Percentiles rank a stretch among this genome's conserved stretches.
These are phyloP conservation scores for Eimeria acervulina DNA, from an alignment of 169 alveolate genomes.

Conservation along the genomic window DNA sequence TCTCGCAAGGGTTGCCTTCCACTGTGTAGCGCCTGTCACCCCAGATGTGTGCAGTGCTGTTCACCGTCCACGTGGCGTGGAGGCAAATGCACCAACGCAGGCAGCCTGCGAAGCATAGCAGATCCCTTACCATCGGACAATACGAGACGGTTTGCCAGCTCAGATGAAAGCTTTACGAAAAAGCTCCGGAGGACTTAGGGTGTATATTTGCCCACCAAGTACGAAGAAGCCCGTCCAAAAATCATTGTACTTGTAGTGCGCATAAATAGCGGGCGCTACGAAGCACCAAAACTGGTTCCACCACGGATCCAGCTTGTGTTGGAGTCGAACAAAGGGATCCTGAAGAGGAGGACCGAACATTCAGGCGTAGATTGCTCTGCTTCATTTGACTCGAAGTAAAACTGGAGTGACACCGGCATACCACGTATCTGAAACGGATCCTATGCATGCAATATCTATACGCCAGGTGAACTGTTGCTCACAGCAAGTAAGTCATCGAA, in stretches of 20 bases:
- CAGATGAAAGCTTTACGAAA: background rate
- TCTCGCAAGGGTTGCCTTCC: slow-evolving; percentile 83
- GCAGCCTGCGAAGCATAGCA: slow-evolving; percentile 84
- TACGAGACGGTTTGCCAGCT: background rate
- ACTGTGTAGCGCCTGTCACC: slow-evolving; percentile 89
- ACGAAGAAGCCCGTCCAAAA: slow-evolving; percentile 90
- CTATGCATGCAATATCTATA: background rate
- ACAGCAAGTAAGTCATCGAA: slow-evolving; percentile 83
- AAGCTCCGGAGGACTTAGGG: background rate
- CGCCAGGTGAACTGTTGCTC: background rate
- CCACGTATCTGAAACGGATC: background rate
- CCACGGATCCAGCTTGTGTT: slow-evolving; percentile 88
- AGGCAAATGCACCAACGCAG: slow-evolving; percentile 89
- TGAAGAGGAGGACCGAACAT: background rate
- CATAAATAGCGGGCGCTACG: slow-evolving; percentile 89
- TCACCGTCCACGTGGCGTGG: slow-evolving; percentile 93
- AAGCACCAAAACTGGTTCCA: slow-evolving; percentile 90
- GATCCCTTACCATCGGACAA: background rate
- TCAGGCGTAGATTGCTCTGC: background rate
- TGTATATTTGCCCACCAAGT: slow-evolving; percentile 64
- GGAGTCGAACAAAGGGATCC: slow-evolving; percentile 84
- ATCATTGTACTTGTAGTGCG: slow-evolving; percentile 86
- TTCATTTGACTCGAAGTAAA: background rate
- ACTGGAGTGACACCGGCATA: background rate
- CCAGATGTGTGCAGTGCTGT: slow-evolving; percentile 91